phyloP scores from a whole-genome alignment of 23 red algal species.

The Gracilaria caudata region DNA sequence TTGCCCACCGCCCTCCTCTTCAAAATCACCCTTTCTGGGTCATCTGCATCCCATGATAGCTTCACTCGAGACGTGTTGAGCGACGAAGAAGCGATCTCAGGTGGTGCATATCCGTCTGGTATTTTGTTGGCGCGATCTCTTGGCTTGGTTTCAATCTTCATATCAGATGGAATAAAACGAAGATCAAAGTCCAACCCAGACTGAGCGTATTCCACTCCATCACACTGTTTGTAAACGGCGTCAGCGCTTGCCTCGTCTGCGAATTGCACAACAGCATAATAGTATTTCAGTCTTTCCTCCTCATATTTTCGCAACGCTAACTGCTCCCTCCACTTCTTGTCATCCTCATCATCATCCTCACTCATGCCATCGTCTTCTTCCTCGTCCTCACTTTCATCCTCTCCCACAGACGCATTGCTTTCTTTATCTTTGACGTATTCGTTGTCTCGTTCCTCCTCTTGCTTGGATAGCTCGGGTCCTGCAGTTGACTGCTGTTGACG shows the following conservation, averaged over 20 bases:
- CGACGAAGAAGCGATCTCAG: slow-evolving; percentile 53
- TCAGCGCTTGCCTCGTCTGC: slow-evolving; percentile 72
- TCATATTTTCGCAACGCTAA: slow-evolving; percentile 83
- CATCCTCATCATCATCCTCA: slow-evolving; percentile 61
- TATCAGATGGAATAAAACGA: slow-evolving; percentile 92
- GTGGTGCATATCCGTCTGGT: slow-evolving; percentile 73
- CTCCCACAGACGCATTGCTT: background rate
- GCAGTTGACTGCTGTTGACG: background rate
- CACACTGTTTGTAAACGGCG: slow-evolving; percentile 85
- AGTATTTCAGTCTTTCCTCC: slow-evolving; percentile 78
- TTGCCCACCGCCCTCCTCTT: slow-evolving; percentile 74
- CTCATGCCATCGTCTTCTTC: slow-evolving; percentile 29
- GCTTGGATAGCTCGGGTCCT: background rate
- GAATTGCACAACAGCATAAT: slow-evolving; percentile 86
- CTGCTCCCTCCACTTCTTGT: slow-evolving; percentile 35
- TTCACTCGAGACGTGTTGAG: slow-evolving; percentile 78
- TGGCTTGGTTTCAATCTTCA: slow-evolving; percentile 62
- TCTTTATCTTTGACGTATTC: background rate
- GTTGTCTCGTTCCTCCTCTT: background rate
- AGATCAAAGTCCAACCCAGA: slow-evolving; percentile 86
- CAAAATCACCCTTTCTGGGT: slow-evolving; percentile 72
- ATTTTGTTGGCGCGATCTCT: slow-evolving; percentile 71
- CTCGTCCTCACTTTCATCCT: slow-evolving; percentile 16
- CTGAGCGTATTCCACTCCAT: slow-evolving; percentile 87
- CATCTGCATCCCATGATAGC: slow-evolving; percentile 93